phyloP scores from a whole-genome alignment of 805 yeast species.

The Wickerhamia fluorescens region DNA sequence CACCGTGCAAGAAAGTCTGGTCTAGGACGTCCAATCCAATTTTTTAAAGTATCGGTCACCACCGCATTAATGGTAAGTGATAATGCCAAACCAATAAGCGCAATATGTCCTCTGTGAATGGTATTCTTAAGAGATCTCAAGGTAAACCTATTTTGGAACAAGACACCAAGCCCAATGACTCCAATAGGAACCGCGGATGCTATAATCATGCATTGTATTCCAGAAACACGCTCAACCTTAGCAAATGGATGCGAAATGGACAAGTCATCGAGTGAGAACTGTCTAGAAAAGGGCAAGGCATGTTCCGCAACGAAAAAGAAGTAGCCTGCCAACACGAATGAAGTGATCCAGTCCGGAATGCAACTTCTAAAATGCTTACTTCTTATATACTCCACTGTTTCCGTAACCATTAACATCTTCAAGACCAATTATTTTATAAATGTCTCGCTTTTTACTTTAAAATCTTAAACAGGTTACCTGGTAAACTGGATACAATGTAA shows the following conservation, averaged over 20 bases:
- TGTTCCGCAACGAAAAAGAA: conserved; percentile 29
- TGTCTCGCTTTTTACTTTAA: too few species aligned
- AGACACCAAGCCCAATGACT: conserved; percentile 10
- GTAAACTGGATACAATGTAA: too few species aligned
- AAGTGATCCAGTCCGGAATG: conserved; percentile 24
- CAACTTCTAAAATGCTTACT: conserved; percentile 5
- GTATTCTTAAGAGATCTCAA: conserved; percentile 1
- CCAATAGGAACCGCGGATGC: conserved; percentile 20
- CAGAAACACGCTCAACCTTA: conserved; percentile 24
- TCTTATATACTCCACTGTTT: conserved; percentile 6
- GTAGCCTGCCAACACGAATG: conserved; percentile 15
- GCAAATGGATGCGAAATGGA: conserved; percentile 33
- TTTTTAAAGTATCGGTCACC: conserved; percentile 30
- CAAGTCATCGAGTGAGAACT: conserved; percentile 25
- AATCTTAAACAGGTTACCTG: too few species aligned
- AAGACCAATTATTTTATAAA: too few species aligned
- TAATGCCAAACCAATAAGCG: conserved; percentile 22
- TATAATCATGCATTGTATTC: conserved; percentile 19
- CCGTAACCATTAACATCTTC: too few species aligned
- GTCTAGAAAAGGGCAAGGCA: conserved; percentile 29
- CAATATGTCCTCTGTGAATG: conserved; percentile 21
- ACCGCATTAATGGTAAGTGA: conserved; percentile 25
- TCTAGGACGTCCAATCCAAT: conserved; percentile 25
- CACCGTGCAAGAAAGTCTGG: conserved; percentile 30
- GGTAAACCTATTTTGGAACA: conserved; percentile 1